These are phyloP conservation scores for Apophysomyces trapeziformis DNA, from an alignment of 371 early-diverging fungal species.

Conservation along the genomic window DNA sequence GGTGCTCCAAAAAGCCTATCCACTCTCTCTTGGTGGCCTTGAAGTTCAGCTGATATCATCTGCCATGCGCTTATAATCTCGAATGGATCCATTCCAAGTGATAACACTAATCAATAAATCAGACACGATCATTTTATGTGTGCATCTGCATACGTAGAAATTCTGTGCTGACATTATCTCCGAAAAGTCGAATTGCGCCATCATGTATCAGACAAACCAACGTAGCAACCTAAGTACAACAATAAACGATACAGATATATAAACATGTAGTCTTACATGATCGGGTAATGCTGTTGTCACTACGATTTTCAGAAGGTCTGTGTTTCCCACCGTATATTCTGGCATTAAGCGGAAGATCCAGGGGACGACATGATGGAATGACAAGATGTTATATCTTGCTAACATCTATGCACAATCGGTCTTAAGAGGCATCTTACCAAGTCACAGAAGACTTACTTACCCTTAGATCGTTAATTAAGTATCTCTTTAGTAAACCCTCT, in stretches of 20 bases:
- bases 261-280: constrained; percentile 24
- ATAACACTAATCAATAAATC: constrained; percentile 2
- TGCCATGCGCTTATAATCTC: constrained; percentile 37
- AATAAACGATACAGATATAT: background rate
- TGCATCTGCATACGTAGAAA: constrained; percentile 11
- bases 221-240: constrained; percentile 23
- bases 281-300: constrained; percentile 36
- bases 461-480: constrained; percentile 33
- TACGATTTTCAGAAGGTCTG: constrained; percentile 27
- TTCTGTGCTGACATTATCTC: constrained; percentile 18
- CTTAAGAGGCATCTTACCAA: background rate
- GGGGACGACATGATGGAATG: constrained; percentile 29
- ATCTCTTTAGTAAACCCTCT: constrained; percentile 17
- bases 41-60: constrained; percentile 36
- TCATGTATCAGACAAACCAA: constrained; percentile 23
- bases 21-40: constrained; percentile 19
- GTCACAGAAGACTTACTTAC: constrained; percentile 16
- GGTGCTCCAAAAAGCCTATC: constrained; percentile 24
- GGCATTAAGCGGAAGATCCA: constrained; percentile 37
- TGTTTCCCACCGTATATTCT: constrained; percentile 22
- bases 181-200: constrained; percentile 31
- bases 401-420: constrained; percentile 27
- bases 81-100: constrained; percentile 21
- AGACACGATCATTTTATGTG: background rate
- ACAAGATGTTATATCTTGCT: constrained; percentile 28